Conservation (phyloP, 2,329 filamentous ascomycete genomes). For the Colletotrichum simmondsii region DNA sequence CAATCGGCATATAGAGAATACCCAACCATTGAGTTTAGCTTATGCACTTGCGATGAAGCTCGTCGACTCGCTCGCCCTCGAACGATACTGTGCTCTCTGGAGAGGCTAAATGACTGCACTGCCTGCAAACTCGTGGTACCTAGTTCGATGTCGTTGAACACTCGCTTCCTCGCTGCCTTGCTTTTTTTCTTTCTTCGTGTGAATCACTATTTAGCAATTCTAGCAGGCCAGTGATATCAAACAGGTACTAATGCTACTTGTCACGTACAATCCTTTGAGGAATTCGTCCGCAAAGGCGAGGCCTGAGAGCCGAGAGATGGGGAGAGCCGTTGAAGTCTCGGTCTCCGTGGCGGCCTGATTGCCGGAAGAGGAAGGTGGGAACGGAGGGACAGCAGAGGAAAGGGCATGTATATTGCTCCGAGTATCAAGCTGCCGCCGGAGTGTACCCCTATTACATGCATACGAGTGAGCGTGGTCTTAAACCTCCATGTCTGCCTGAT, state of each 20-base stretch:
- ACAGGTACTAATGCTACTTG: background rate
- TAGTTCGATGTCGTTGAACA: background rate
- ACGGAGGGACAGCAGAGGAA: background rate
- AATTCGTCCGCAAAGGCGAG: too few relatives aligned
- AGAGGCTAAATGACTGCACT: background rate
- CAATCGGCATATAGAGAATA: background rate
- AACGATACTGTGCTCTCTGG: background rate
- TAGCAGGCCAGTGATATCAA: background rate
- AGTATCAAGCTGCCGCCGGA: background rate
- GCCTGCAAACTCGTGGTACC: too few relatives aligned
- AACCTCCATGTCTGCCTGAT: background rate
- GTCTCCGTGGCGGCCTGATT: background rate
- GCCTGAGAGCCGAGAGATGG: background rate
- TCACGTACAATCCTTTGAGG: background rate
- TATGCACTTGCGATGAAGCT: background rate
- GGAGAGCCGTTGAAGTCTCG: background rate
- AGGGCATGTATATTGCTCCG: background rate
- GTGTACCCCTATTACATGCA: background rate
- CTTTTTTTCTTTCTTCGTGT: background rate
- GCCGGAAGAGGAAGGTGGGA: background rate
- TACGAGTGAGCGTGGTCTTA: background rate
- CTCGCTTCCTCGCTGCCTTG: too few relatives aligned
- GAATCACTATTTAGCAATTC: background rate
- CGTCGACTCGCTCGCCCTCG: background rate
- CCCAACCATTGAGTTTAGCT: background rate